phyloP scores from a whole-genome alignment of 768 basidiomycete species.

The Porphyrellus cyaneotinctus region DNA sequence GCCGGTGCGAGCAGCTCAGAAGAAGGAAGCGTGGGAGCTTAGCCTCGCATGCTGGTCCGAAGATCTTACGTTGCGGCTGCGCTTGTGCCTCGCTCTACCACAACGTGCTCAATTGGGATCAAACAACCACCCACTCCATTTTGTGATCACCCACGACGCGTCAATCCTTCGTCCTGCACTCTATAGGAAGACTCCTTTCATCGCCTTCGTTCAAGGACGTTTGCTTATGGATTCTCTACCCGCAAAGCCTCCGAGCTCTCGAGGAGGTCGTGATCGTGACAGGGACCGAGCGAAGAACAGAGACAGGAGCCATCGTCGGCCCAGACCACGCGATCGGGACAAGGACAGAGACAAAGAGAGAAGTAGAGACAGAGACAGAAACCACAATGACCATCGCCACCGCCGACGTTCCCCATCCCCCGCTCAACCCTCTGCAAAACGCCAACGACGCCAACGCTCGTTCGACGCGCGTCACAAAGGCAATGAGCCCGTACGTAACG shows the following conservation, averaged over 20 bases:
- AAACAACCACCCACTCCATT: slow-evolving; percentile 21
- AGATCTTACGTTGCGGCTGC: too few relatives aligned
- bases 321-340: slow-evolving; percentile 8
- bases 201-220: background rate
- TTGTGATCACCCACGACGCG: background rate
- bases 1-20: too few relatives aligned
- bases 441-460: slow-evolving; percentile 16
- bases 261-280: slow-evolving; percentile 15
- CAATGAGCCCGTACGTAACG: slow-evolving; percentile 11
- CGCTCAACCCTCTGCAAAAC: slow-evolving; percentile 13
- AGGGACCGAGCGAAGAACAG: slow-evolving; percentile 7
- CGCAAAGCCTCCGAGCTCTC: slow-evolving; percentile 16
- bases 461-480: slow-evolving; percentile 13
- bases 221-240: slow-evolving; percentile 19
- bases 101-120: too few relatives aligned
- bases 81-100: too few relatives aligned
- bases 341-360: background rate
- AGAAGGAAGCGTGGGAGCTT: too few relatives aligned
- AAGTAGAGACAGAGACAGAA: background rate
- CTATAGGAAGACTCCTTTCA: background rate
- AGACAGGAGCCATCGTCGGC: slow-evolving; percentile 5
- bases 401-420: slow-evolving; percentile 17
- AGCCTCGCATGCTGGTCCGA: too few relatives aligned
- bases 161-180: background rate
- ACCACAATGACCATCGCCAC: background rate